Evolutionary conservation across 2,329 filamentous ascomycete genomes (phyloP).

Genomic region (Phialophora chinensis): DNA sequence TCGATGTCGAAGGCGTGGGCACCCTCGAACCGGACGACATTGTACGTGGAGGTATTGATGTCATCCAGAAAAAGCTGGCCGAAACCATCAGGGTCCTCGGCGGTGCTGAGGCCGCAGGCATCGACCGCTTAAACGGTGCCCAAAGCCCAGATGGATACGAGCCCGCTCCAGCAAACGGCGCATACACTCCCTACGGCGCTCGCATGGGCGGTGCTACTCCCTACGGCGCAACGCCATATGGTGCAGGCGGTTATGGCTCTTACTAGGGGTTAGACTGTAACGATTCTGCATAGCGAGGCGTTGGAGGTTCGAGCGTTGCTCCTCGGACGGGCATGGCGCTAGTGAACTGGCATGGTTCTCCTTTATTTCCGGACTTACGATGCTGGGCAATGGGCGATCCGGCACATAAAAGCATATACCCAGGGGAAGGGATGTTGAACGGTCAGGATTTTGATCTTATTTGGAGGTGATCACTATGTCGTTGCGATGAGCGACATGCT

Average conservation of each 20-base stretch:
- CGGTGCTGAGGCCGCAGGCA: conserved; percentile 52
- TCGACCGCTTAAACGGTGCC: conserved; percentile 51
- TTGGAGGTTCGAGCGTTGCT: conserved; percentile 16
- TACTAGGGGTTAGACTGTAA: conserved; percentile 15
- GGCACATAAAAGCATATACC: conserved; percentile 7
- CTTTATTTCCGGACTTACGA: neutral
- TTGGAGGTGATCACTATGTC: neutral
- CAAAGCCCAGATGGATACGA: conserved; percentile 61
- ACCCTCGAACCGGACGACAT: conserved; percentile 88
- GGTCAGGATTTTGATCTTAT: neutral
- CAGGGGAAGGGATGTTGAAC: neutral
- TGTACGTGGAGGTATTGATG: conserved; percentile 84
- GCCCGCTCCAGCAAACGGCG: conserved; percentile 51
- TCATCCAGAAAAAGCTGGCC: conserved; percentile 89
- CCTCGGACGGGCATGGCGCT: neutral
- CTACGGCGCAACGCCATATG: conserved; percentile 66
- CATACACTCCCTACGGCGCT: conserved; percentile 70
- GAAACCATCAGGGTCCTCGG: conserved; percentile 69
- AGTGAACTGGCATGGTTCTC: neutral
- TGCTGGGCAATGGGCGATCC: neutral
- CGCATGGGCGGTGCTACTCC: conserved; percentile 60
- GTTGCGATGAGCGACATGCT: neutral
- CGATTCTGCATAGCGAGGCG: conserved; percentile 33
- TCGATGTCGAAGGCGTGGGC: conserved; percentile 88
- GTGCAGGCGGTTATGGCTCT: conserved; percentile 36